phyloP scores from a whole-genome alignment of 2,329 filamentous ascomycete species.

The Talaromyces pinophilus region DNA sequence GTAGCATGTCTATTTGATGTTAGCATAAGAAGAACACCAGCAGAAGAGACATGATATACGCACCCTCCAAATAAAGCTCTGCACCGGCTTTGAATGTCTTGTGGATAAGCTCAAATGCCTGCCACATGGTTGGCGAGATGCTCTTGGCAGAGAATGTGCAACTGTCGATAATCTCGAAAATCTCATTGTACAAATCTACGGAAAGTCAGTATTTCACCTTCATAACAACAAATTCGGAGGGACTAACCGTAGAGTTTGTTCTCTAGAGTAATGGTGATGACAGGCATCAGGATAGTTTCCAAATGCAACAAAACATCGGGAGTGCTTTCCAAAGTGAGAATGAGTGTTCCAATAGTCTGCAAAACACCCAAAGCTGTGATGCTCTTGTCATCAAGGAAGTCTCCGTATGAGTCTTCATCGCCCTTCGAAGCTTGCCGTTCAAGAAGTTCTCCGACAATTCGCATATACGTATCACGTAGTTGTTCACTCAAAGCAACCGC shows the following conservation, averaged over 20 bases:
- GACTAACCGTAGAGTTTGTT: slow-evolving; percentile 86
- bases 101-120: slow-evolving; percentile 95
- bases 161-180: slow-evolving; percentile 99
- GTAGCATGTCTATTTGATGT: slow-evolving; percentile 76
- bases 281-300: slow-evolving; percentile 94
- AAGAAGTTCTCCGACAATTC: slow-evolving; percentile 87
- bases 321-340: slow-evolving; percentile 93
- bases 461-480: slow-evolving; percentile 89
- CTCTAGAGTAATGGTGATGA: slow-evolving; percentile 92
- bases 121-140: slow-evolving; percentile 97
- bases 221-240: background rate
- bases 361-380: slow-evolving; percentile 94
- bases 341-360: slow-evolving; percentile 96
- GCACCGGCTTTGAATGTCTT: slow-evolving; percentile 95
- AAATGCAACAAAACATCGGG: slow-evolving; percentile 93
- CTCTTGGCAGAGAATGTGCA: slow-evolving; percentile 97
- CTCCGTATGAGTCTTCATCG: slow-evolving; percentile 77
- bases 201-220: slow-evolving; percentile 23
- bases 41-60: slow-evolving; percentile 10
- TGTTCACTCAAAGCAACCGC: slow-evolving; percentile 95
- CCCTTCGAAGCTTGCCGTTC: slow-evolving; percentile 78
- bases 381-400: slow-evolving; percentile 96
- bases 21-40: background rate
- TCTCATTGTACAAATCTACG: slow-evolving; percentile 88
- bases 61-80: slow-evolving; percentile 85